Conservation (phyloP, 1,139 yeast genomes). For the Yamadazyma diddensiae region DNA sequence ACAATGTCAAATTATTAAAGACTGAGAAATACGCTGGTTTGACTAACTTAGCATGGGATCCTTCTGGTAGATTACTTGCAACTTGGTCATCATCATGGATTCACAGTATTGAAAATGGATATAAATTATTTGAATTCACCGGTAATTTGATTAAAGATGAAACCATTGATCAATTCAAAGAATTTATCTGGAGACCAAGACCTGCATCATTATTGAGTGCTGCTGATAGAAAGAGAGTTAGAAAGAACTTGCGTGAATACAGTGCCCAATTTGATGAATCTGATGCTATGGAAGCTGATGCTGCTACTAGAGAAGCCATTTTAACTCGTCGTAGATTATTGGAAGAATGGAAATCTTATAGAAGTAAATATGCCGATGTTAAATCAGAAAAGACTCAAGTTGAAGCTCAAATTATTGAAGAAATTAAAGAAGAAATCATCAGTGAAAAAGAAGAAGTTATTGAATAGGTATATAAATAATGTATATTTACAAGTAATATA, state of each 20-base stretch:
- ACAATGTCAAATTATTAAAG: slow-evolving; percentile 62
- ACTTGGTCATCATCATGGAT: slow-evolving; percentile 89
- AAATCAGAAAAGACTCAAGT: slow-evolving; percentile 49
- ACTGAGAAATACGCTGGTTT: slow-evolving; percentile 71
- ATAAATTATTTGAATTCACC: slow-evolving; percentile 78
- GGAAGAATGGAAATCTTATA: slow-evolving; percentile 84
- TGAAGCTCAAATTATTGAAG: slow-evolving; percentile 68
- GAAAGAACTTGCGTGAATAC: slow-evolving; percentile 86
- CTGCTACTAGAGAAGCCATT: slow-evolving; percentile 87
- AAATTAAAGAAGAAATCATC: slow-evolving; percentile 61
- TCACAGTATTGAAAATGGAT: slow-evolving; percentile 86
- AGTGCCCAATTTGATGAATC: slow-evolving; percentile 90
- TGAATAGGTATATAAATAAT: slow-evolving; percentile 32
- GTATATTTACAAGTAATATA: slow-evolving; percentile 6
- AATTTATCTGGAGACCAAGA: slow-evolving; percentile 96
- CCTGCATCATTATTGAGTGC: slow-evolving; percentile 75
- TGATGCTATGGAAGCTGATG: slow-evolving; percentile 96
- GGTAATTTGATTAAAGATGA: slow-evolving; percentile 79
- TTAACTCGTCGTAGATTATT: slow-evolving; percentile 78
- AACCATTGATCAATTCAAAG: slow-evolving; percentile 77
- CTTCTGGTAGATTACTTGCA: slow-evolving; percentile 87
- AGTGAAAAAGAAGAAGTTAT: slow-evolving; percentile 83
- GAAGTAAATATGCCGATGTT: slow-evolving; percentile 53
- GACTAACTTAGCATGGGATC: slow-evolving; percentile 91
- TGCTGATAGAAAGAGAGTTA: slow-evolving; percentile 83